Evolutionary conservation across 176 grass and related monocot genomes (phyloP).

Genomic region (Phoenix roebelenii): DNA sequence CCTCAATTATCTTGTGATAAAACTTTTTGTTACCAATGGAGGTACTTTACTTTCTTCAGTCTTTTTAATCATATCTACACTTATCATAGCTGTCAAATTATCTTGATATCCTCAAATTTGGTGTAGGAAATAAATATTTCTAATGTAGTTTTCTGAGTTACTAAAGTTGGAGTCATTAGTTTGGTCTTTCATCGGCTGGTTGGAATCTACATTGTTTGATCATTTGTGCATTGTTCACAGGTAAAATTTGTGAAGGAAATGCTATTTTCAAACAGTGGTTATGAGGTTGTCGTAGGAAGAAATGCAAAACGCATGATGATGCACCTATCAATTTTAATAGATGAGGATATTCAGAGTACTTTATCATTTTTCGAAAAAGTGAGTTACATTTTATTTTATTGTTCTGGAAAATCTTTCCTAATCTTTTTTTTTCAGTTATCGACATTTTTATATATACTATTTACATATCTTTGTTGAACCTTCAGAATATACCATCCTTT

Average conservation of each 20-base stretch:
- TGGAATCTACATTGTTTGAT: background rate
- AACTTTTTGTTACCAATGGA: no score
- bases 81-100: no score
- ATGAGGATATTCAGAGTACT: constrained; percentile 74
- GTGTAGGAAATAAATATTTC: no score
- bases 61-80: no score
- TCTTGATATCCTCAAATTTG: no score
- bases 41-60: no score
- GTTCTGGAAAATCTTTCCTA: constrained; percentile 8
- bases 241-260: constrained; percentile 60
- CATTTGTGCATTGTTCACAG: constrained; percentile 29
- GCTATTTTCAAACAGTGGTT: constrained; percentile 48
- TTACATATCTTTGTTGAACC: no score
- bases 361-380: constrained; percentile 86
- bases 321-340: constrained; percentile 51
- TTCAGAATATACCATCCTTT: background rate
- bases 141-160: no score
- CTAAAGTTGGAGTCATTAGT: no score
- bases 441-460: no score
- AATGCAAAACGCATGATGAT: constrained; percentile 92
- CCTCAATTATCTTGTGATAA: no score
- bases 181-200: no score
- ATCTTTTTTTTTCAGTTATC: background rate
- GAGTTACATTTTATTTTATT: constrained; percentile 13
- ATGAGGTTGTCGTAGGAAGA: constrained; percentile 35